Conservation (phyloP, 2,329 filamentous ascomycete genomes). For the Plectosphaerella sp. region DNA sequence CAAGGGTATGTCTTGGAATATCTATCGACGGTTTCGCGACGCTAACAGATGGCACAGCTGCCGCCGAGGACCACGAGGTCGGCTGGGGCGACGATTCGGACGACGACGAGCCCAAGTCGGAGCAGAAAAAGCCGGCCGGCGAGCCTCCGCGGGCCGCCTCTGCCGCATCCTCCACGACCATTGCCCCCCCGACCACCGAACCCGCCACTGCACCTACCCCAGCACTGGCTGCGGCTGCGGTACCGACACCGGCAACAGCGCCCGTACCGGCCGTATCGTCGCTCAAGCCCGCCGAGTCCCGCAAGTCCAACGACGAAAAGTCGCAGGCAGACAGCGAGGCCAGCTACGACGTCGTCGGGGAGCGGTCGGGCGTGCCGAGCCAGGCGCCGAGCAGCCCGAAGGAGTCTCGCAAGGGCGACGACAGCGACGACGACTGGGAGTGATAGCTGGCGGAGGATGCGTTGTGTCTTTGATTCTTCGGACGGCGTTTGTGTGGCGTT, state of each 20-base stretch:
- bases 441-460: conserved; percentile 27
- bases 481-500: conserved; percentile 12
- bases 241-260: conserved; percentile 10
- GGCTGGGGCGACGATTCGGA: conserved; percentile 71
- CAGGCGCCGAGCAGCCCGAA: conserved; percentile 68
- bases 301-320: conserved; percentile 81
- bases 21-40: background rate
- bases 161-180: conserved; percentile 54
- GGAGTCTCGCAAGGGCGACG: conserved; percentile 48
- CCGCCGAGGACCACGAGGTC: conserved; percentile 67
- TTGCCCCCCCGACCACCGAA: conserved; percentile 43
- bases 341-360: conserved; percentile 90
- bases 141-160: conserved; percentile 38
- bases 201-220: background rate
- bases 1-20: conserved; percentile 60
- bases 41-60: conserved; percentile 38
- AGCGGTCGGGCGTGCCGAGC: conserved; percentile 70
- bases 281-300: conserved; percentile 60
- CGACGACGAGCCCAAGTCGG: conserved; percentile 26
- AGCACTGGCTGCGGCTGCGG: background rate
- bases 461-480: conserved; percentile 4
- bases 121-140: conserved; percentile 15
- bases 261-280: conserved; percentile 28
- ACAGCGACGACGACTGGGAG: conserved; percentile 73
- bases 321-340: conserved; percentile 90